Conservation (phyloP, 116 monocot genomes). For the Dioscorea cayenensis region DNA sequence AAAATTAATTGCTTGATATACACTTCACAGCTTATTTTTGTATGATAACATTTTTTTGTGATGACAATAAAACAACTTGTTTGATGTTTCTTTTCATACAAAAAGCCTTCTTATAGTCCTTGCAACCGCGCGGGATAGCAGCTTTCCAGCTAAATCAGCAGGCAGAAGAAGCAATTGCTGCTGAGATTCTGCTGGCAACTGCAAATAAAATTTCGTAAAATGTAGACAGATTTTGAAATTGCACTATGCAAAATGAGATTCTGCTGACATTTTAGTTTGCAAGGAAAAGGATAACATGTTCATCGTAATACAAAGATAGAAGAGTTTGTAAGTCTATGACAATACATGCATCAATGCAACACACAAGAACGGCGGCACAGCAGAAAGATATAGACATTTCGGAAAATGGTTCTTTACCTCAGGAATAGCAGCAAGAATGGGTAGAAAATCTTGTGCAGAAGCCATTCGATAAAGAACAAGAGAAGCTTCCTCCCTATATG, state of each 20-base stretch:
- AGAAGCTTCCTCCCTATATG: conserved; percentile 46
- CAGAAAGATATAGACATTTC: neutral
- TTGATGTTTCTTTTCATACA: conserved; percentile 5
- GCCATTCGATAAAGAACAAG: conserved; percentile 51
- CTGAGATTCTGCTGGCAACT: conserved; percentile 76
- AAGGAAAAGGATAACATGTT: too few relatives aligned
- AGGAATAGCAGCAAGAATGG: conserved; percentile 63
- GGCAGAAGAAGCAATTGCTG: conserved; percentile 64
- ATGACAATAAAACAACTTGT: too few relatives aligned
- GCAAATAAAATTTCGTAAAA: conserved; percentile 3
- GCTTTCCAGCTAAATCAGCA: conserved; percentile 46
- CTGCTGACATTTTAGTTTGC: too few relatives aligned
- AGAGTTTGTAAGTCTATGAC: too few relatives aligned
- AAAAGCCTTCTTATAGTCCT: conserved; percentile 69
- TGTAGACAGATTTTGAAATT: too few relatives aligned
- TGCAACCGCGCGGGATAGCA: conserved; percentile 66
- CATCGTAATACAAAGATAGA: too few relatives aligned
- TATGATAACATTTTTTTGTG: too few relatives aligned
- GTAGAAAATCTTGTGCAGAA: conserved; percentile 51
- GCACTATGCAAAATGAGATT: too few relatives aligned
- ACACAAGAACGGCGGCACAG: too few relatives aligned
- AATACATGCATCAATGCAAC: neutral
- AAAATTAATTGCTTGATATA: too few relatives aligned
- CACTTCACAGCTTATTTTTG: too few relatives aligned
- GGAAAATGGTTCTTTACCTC: conserved; percentile 44